phyloP scores from a whole-genome alignment of 306 rosid species.

The Psophocarpus tetragonolobus region DNA sequence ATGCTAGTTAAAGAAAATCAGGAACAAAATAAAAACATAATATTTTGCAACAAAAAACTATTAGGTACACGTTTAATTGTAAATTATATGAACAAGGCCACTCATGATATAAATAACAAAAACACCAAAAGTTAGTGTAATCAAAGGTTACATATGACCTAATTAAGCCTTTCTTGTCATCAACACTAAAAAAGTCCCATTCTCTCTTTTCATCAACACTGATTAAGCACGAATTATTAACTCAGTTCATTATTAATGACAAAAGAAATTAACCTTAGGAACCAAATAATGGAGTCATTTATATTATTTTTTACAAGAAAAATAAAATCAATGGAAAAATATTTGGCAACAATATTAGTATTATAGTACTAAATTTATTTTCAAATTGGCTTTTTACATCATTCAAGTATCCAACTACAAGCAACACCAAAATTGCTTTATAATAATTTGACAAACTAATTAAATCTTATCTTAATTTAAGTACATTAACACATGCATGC shows the following conservation, averaged over 20 bases:
- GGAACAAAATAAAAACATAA: too few relatives aligned
- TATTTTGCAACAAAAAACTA: too few relatives aligned
- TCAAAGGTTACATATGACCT: slow-evolving; percentile 49
- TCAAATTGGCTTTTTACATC: background rate
- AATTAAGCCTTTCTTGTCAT: slow-evolving; percentile 76
- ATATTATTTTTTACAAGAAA: background rate
- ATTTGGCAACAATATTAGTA: background rate
- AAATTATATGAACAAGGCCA: background rate
- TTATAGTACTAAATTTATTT: background rate
- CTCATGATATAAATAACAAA: background rate
- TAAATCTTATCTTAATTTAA: background rate
- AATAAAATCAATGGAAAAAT: too few relatives aligned
- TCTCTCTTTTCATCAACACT: slow-evolving; percentile 66
- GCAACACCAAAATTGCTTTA: background rate
- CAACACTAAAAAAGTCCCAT: slow-evolving; percentile 75
- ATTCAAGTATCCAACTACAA: background rate
- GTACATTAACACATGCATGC: too few relatives aligned
- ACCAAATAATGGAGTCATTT: background rate
- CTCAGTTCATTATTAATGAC: background rate
- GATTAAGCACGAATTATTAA: background rate
- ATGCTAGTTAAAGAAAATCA: too few relatives aligned
- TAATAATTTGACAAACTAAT: background rate
- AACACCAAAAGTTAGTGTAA: background rate
- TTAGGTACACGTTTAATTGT: background rate
- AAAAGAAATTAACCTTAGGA: background rate